Percentiles rank a stretch among this genome's conserved stretches.
Evolutionary conservation across 2,329 filamentous ascomycete species (phyloP).

Genomic region (Alternaria atra): DNA sequence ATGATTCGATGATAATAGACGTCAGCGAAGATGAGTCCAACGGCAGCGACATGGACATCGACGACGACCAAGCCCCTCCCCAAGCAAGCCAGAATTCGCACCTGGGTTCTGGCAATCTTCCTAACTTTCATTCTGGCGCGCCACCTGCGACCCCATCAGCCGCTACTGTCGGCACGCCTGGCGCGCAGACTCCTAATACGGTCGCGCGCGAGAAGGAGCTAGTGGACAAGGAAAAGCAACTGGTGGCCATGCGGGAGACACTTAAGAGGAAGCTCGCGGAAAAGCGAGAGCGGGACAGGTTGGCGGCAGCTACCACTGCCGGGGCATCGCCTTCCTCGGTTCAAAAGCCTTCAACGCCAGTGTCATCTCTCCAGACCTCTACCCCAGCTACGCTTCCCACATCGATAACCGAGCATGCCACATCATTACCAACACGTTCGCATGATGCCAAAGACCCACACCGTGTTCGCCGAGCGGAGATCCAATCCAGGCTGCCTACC

Average conservation of each 20-base stretch:
- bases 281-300: conserved; percentile 33
- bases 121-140: conserved; percentile 39
- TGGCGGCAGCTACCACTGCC: conserved; percentile 18
- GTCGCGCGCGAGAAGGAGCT: conserved; percentile 55
- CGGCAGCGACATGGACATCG: conserved; percentile 71
- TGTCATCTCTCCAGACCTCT: conserved; percentile 6
- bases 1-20: conserved; percentile 78
- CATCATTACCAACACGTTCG: background rate
- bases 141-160: conserved; percentile 30
- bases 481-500: conserved; percentile 58
- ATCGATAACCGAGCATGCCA: background rate
- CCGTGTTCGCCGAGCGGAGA: conserved; percentile 55
- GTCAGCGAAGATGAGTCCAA: conserved; percentile 78
- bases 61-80: conserved; percentile 60
- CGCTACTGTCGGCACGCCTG: conserved; percentile 44
- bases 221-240: conserved; percentile 58
- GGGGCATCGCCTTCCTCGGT: conserved; percentile 1
- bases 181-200: conserved; percentile 49
- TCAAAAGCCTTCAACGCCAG: conserved; percentile 7
- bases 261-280: conserved; percentile 41
- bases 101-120: conserved; percentile 24
- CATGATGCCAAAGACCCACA: conserved; percentile 19
- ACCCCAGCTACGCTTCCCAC: conserved; percentile 1
- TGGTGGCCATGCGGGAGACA: conserved; percentile 54
- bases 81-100: conserved; percentile 16